phyloP scores from a whole-genome alignment of 1,139 yeast genomes.

The Hyphopichia buzzinii region DNA sequence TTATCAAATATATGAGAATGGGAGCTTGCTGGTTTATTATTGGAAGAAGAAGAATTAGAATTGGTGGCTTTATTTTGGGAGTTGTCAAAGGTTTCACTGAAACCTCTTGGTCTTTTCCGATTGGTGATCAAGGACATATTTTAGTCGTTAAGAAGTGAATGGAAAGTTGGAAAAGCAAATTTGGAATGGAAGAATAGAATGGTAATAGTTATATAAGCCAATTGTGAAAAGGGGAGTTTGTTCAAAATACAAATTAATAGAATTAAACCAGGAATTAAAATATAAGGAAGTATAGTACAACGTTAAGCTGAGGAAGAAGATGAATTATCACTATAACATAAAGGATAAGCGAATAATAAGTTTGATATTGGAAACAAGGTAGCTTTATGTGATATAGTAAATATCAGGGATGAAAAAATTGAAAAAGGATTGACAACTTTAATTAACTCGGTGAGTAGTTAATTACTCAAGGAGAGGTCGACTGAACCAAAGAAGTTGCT shows the following conservation, averaged over 20 bases:
- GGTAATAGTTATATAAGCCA: neutral
- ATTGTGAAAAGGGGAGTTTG: neutral
- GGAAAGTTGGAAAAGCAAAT: neutral
- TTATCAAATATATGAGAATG: slow-evolving; percentile 1
- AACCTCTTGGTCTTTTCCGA: slow-evolving; percentile 49
- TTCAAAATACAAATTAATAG: neutral
- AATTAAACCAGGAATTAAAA: slow-evolving; percentile 1
- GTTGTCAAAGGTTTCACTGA: slow-evolving; percentile 39
- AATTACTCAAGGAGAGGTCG: neutral
- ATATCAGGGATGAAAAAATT: neutral
- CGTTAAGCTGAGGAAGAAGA: no score
- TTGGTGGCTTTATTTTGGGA: slow-evolving; percentile 6
- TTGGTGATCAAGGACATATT: slow-evolving; percentile 35
- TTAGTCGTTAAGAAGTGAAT: neutral
- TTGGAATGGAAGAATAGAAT: neutral
- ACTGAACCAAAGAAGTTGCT: no score
- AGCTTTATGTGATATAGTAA: neutral
- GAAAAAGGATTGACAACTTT: neutral
- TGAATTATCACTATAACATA: no score
- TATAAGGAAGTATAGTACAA: neutral
- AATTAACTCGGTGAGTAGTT: neutral
- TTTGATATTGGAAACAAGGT: no score
- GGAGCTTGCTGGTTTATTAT: neutral
- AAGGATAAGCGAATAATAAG: no score
- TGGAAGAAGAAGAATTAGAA: slow-evolving; percentile 2